Conservation (phyloP, 306 rosid genomes). For the Acacia melanoxylon region DNA sequence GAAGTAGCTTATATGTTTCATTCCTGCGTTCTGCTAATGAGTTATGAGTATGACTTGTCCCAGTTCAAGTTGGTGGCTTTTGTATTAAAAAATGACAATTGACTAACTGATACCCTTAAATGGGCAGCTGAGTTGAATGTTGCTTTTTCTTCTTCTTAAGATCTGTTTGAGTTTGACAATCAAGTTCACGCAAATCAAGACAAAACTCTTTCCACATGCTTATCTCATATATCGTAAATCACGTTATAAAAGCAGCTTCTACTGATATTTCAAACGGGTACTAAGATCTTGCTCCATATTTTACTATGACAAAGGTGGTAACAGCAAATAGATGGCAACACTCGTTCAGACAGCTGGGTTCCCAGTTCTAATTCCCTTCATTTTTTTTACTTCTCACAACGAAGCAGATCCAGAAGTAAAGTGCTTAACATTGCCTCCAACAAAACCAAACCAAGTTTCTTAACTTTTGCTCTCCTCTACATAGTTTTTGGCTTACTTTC, state of each 20-base stretch:
- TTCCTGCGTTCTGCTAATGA: too few species aligned
- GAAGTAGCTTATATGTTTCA: background rate
- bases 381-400: conserved; percentile 28
- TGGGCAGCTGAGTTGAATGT: conserved; percentile 2
- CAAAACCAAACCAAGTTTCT: conserved; percentile 28
- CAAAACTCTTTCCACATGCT: too few species aligned
- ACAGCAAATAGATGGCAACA: conserved; percentile 73
- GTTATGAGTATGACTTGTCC: background rate
- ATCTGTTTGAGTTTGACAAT: too few species aligned
- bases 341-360: conserved; percentile 71
- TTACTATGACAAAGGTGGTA: conserved; percentile 49
- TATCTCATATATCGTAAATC: too few species aligned
- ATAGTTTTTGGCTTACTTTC: too few species aligned
- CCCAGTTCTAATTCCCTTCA: conserved; percentile 51
- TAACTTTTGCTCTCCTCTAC: conserved; percentile 24
- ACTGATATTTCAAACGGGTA: too few species aligned
- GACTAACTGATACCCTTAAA: background rate
- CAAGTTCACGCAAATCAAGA: too few species aligned
- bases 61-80: background rate
- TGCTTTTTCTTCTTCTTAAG: background rate
- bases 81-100: background rate
- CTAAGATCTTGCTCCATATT: background rate
- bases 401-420: background rate
- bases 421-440: conserved; percentile 18
- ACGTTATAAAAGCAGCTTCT: too few species aligned